Evolutionary conservation across 2,329 filamentous ascomycete genomes (phyloP), one percentile per base, ranked within the genome.

Genomic region (Cercospora citrullina): DNA sequence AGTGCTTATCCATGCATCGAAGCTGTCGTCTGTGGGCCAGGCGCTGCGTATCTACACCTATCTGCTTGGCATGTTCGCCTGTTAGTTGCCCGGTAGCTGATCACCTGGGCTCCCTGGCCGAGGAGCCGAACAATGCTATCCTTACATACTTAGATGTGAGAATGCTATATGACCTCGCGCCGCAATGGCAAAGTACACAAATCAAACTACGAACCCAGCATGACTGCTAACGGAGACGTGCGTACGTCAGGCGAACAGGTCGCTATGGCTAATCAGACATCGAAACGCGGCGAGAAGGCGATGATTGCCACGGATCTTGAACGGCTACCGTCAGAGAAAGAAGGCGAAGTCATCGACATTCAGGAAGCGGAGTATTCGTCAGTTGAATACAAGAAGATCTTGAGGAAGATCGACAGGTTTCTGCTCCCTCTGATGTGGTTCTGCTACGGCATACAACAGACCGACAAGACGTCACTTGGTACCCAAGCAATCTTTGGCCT

Each of bases 401-500:
- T 74, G 23, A 51, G 75, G 31, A 84, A 84, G 69, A 78, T 82
- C 18, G 82, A 84, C 68, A 76, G 76, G n/a, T 83, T 80, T 66
- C 75, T 84, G 16, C 77, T 84, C 0, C 82, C 82, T 1, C 72
- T 84, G 51, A 84, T 84, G 72, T 84, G 80, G 79, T 74, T 78
- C 67, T 84, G 82, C 70, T 84, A 84, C 67, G 83, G 83, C 39
- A 81, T 84, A 60, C 83, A 85, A 69, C 83, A 84, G 70, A 80
- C 79, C 0, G 82, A 84, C 73, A 84, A 84, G 72, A 84, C 81
- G 1, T 72, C 74, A 1, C 64, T 75, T 4, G 72, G 74, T 9
- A 76, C 72, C 2, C 76, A 77, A 59, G 86, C 86, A 3, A 79
- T 81, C 28, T 87, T 87, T 55, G 77, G 85, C 14, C 60, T 85